Conservation (phyloP, 805 yeast species). For the Isabelozyma gotoi region DNA sequence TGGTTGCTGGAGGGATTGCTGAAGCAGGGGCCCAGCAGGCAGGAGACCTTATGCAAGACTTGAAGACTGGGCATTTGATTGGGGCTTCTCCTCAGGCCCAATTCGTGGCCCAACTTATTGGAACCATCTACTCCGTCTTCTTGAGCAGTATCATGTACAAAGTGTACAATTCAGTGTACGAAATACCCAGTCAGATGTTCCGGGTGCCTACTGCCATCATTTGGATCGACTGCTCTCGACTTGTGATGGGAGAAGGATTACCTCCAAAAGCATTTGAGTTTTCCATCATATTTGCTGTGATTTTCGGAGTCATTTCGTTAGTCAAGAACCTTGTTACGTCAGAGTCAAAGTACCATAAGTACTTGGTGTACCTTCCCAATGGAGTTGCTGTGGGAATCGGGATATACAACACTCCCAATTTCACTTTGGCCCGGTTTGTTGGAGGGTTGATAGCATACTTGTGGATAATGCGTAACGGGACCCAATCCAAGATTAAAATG, state of each 20-base stretch:
- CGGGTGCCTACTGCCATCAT: constrained; percentile 93
- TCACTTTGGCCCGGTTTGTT: constrained; percentile 87
- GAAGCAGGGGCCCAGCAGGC: constrained; percentile 99
- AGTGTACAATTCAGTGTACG: constrained; percentile 77
- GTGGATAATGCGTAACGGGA: constrained; percentile 45
- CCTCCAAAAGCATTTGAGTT: constrained; percentile 74
- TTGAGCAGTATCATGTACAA: constrained; percentile 80
- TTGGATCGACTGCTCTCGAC: constrained; percentile 94
- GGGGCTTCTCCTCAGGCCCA: constrained; percentile 95
- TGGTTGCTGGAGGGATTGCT: constrained; percentile 94
- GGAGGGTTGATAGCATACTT: constrained; percentile 74
- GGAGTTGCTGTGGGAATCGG: constrained; percentile 99
- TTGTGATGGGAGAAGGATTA: constrained; percentile 87
- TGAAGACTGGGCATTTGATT: constrained; percentile 87
- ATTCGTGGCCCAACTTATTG: constrained; percentile 84
- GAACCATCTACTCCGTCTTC: constrained; percentile 80
- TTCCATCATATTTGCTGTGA: constrained; percentile 58
- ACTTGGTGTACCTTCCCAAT: constrained; percentile 68
- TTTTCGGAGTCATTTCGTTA: constrained; percentile 70
- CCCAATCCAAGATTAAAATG: constrained; percentile 59
- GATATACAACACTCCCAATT: constrained; percentile 89
- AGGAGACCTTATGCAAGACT: constrained; percentile 96
- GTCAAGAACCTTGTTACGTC: constrained; percentile 56
- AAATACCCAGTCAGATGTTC: constrained; percentile 78
- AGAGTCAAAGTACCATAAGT: constrained; percentile 34